Evolutionary conservation across 2,329 filamentous ascomycete genomes (phyloP).

Genomic region (Arthrobotrys megalospora): DNA sequence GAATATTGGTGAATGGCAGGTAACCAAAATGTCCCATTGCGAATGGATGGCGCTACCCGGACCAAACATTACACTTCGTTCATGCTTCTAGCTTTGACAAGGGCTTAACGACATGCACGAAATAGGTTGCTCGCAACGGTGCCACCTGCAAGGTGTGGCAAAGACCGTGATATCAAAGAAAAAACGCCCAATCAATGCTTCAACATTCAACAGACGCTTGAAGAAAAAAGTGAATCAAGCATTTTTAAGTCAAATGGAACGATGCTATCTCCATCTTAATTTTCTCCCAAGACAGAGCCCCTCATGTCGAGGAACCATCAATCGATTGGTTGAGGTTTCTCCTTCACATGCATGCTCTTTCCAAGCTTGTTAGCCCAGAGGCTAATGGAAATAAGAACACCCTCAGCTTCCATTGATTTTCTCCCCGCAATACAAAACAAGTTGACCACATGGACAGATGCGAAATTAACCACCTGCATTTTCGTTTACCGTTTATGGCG

Average conservation of each 20-base stretch:
- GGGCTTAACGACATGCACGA: constrained; percentile 38
- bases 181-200: constrained; percentile 25
- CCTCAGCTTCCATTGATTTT: constrained; percentile 30
- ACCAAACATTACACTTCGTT: constrained; percentile 25
- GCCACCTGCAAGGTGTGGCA: constrained; percentile 56
- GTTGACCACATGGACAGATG: constrained; percentile 55
- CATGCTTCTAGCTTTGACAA: constrained; percentile 29
- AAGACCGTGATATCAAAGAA: constrained; percentile 30
- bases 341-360: constrained; percentile 42
- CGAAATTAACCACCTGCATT: constrained; percentile 53
- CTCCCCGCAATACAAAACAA: constrained; percentile 39
- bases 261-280: constrained; percentile 29
- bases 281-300: not conserved
- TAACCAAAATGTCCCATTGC: constrained; percentile 41
- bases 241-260: constrained; percentile 21
- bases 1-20: constrained; percentile 53
- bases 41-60: constrained; percentile 59
- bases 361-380: constrained; percentile 30
- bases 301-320: constrained; percentile 25
- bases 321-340: constrained; percentile 50
- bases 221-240: constrained; percentile 5
- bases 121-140: constrained; percentile 47
- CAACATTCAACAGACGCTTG: constrained; percentile 22
- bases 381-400: constrained; percentile 33
- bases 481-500: constrained; percentile 44